These are phyloP conservation scores for Blastomyces parvus DNA, from an alignment of 2,329 filamentous ascomycete species.

Conservation along the genomic window DNA sequence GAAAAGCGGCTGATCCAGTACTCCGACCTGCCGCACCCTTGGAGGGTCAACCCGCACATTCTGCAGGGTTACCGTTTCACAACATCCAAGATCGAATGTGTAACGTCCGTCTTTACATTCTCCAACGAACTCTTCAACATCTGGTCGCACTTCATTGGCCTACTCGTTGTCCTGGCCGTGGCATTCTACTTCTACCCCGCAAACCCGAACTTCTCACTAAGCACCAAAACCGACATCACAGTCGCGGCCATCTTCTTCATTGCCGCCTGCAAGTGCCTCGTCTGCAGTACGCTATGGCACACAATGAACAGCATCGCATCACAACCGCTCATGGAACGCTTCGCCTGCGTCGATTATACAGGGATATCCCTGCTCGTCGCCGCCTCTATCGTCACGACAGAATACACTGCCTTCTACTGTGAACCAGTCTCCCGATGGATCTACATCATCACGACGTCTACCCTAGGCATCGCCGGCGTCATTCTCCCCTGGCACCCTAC, in stretches of 20 bases:
- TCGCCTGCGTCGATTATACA: slow-evolving; percentile 97
- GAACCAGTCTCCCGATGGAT: slow-evolving; percentile 76
- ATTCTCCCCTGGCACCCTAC: slow-evolving; percentile 92
- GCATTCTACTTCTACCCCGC: slow-evolving; percentile 95
- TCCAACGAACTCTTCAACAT: slow-evolving; percentile 97
- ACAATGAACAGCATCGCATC: slow-evolving; percentile 97
- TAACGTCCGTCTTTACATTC: slow-evolving; percentile 70
- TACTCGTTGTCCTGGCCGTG: slow-evolving; percentile 76
- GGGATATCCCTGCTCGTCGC: slow-evolving; percentile 89
- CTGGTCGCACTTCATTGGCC: slow-evolving; percentile 86
- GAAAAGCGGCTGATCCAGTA: slow-evolving; percentile 79
- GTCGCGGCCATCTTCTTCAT: slow-evolving; percentile 94
- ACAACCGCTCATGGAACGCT: slow-evolving; percentile 79
- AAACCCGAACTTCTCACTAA: slow-evolving; percentile 74
- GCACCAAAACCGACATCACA: slow-evolving; percentile 77
- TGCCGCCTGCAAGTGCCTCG: slow-evolving; percentile 85
- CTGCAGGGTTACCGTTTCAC: slow-evolving; percentile 84
- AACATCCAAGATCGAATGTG: slow-evolving; percentile 80
- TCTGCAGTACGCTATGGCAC: slow-evolving; percentile 95
- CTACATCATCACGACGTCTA: slow-evolving; percentile 73
- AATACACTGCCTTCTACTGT: slow-evolving; percentile 98
- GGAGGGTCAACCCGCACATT: slow-evolving; percentile 94
- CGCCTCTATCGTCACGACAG: slow-evolving; percentile 93
- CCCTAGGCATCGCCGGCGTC: slow-evolving; percentile 75
- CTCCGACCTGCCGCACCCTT: slow-evolving; percentile 80